Base-by-base conservation (phyloP, 306 rosid genomes). In the Malus sylvestris region DNA sequence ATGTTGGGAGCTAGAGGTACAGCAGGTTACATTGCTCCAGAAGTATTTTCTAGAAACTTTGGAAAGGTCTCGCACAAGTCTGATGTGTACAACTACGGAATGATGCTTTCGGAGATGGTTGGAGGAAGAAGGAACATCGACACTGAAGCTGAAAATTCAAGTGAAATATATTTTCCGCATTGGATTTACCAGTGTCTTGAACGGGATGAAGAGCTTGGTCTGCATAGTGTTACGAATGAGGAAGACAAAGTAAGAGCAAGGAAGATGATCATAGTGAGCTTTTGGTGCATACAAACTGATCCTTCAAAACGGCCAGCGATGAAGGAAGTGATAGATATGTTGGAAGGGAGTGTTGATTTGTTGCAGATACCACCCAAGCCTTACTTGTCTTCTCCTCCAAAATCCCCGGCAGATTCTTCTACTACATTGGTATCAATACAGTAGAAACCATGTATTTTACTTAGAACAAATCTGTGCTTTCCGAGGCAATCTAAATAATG, bases 201-300 rank as follows among this genome's bases (percentile, higher is more conserved):
- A 33, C 1, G 0, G 38, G 38, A 33, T 0, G 6, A 33, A 33
- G 38, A 33, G 38, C 0, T 33, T 33, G 38, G 38, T 1, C 3
- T 84, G 8, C 61, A n/a, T 1, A 59, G 14, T 7, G 33, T 81
- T 3, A 5, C 14, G 29, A 77, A 82, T 46, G 67, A 81, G 20
- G 80, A 11, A 15, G 88, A 84, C 38, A 20, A 75, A 4, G 68
- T 15, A 20, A 77, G 2, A 10, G 73, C 32, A 8, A 79, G 66
- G 61, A 81, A 73, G 65, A 79, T 84, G 86, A 35, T 66, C 4
- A 44, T 76, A 3, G 74, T 73, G 8, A 76, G 85, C 53, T 69
- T 86, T 30, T 86, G 84, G 87, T 86, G 84, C 71, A 76, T 86
- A n/a, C 84, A 81, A 12, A 74, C 72, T 4, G 44, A 71, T 20